A percentile compares a stretch with the other conserved stretches of the same genome.
Evolutionary conservation across 2,329 filamentous ascomycete species (phyloP).

Genomic region (Neopestalotiopsis sp.): DNA sequence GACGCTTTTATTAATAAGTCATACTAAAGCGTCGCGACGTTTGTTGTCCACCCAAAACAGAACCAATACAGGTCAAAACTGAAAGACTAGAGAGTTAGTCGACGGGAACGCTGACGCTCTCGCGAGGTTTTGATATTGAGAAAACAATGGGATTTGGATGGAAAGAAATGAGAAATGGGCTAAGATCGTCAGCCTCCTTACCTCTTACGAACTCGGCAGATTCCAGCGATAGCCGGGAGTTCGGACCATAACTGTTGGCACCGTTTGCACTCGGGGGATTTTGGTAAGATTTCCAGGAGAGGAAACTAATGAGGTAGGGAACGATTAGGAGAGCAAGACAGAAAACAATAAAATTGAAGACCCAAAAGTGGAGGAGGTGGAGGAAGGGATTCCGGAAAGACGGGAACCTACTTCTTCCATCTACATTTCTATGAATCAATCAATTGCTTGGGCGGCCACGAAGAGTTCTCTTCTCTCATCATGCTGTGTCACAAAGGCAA

Average conservation of each 20-base stretch:
- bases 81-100: neutral
- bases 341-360: neutral
- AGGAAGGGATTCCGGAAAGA: neutral
- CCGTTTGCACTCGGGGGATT: neutral
- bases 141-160: neutral
- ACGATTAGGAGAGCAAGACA: too few species aligned
- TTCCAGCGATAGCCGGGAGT: neutral
- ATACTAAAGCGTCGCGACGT: neutral
- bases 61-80: neutral
- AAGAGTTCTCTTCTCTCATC: neutral
- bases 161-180: neutral
- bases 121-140: neutral
- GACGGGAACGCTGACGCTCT: neutral
- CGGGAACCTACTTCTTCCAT: neutral
- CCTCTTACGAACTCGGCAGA: neutral
- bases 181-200: neutral
- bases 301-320: neutral
- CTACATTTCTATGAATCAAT: neutral
- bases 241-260: neutral
- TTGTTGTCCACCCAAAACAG: neutral
- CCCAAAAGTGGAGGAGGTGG: neutral
- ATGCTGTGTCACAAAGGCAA: conserved; percentile 1
- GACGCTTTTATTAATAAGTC: neutral
- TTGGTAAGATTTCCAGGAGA: neutral
- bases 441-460: neutral